These are phyloP conservation scores for Populus hybrid DNA, from an alignment of 441 rosid species.

Conservation along the genomic window DNA sequence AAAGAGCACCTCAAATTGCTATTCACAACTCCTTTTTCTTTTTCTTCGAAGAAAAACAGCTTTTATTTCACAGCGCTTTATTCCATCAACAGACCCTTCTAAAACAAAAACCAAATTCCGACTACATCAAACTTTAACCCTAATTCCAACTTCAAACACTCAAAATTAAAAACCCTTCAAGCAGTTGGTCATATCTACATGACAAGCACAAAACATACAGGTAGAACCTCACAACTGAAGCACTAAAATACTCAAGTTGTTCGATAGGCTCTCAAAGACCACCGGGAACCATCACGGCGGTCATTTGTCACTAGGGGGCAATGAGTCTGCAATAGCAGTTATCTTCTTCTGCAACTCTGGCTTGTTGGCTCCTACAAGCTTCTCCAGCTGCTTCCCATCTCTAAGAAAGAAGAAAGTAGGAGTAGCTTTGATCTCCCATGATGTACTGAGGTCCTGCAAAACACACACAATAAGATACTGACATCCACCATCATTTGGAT, in stretches of 20 bases:
- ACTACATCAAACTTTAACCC: too few relatives aligned
- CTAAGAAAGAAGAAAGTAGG: conserved; percentile 92
- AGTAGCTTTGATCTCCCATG: too few relatives aligned
- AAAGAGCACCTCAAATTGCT: too few relatives aligned
- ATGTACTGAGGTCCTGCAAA: conserved; percentile 82
- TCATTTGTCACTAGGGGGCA: conserved; percentile 19
- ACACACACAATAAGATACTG: not conserved
- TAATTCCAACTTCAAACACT: too few relatives aligned
- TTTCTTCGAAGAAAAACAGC: too few relatives aligned
- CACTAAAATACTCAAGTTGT: conserved; percentile 10
- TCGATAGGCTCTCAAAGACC: not conserved
- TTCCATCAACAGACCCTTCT: too few relatives aligned
- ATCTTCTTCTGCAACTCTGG: conserved; percentile 90
- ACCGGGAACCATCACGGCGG: not conserved
- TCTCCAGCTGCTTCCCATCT: conserved; percentile 78
- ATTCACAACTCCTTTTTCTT: too few relatives aligned
- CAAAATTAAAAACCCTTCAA: too few relatives aligned
- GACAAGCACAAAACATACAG: conserved; percentile 11
- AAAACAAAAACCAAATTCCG: too few relatives aligned
- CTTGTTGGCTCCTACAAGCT: conserved; percentile 96
- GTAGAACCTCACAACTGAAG: conserved; percentile 1
- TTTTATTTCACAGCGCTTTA: too few relatives aligned
- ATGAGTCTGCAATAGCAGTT: conserved; percentile 39
- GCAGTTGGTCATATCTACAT: conserved; percentile 6
- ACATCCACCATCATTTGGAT: not conserved